phyloP scores from a whole-genome alignment of 768 basidiomycete genomes.

The Lenzites betulinus region DNA sequence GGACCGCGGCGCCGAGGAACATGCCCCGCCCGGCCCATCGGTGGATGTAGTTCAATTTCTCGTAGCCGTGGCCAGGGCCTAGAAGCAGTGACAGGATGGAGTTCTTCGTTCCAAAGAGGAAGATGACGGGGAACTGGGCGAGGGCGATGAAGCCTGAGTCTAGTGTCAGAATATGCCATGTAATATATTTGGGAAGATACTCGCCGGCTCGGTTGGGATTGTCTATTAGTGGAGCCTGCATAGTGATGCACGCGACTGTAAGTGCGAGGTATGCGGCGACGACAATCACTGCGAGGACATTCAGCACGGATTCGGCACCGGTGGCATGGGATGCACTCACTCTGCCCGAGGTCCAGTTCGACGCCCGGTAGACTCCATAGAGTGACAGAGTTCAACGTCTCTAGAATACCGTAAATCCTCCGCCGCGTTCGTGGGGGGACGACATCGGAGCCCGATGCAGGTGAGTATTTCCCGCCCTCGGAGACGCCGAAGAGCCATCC shows the following conservation, averaged over 20 bases:
- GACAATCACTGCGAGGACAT: slow-evolving; percentile 49
- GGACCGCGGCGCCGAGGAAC: slow-evolving; percentile 49
- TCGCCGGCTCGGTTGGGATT: slow-evolving; percentile 80
- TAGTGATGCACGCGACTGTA: slow-evolving; percentile 61
- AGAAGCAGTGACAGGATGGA: slow-evolving; percentile 48
- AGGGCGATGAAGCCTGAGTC: slow-evolving; percentile 55
- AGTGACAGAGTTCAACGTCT: slow-evolving; percentile 37
- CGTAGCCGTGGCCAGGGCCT: slow-evolving; percentile 51
- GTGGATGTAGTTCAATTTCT: slow-evolving; percentile 61
- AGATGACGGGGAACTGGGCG: slow-evolving; percentile 58
- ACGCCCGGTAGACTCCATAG: slow-evolving; percentile 55
- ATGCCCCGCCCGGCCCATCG: slow-evolving; percentile 60
- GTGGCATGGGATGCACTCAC: slow-evolving; percentile 40
- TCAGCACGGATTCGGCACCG: slow-evolving; percentile 5
- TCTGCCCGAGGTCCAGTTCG: slow-evolving; percentile 58
- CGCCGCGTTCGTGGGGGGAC: slow-evolving; percentile 13
- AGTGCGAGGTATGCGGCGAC: slow-evolving; percentile 56
- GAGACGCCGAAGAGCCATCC: slow-evolving; percentile 51
- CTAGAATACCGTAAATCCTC: slow-evolving; percentile 32
- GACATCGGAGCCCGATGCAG: slow-evolving; percentile 27
- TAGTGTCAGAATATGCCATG: background rate
- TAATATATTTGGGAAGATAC: too few relatives aligned
- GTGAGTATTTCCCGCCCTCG: slow-evolving; percentile 35
- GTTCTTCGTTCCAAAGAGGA: slow-evolving; percentile 60
- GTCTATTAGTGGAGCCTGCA: slow-evolving; percentile 55